phyloP scores from a whole-genome alignment of 305 asterid species.

The Plantago lanceolata region DNA sequence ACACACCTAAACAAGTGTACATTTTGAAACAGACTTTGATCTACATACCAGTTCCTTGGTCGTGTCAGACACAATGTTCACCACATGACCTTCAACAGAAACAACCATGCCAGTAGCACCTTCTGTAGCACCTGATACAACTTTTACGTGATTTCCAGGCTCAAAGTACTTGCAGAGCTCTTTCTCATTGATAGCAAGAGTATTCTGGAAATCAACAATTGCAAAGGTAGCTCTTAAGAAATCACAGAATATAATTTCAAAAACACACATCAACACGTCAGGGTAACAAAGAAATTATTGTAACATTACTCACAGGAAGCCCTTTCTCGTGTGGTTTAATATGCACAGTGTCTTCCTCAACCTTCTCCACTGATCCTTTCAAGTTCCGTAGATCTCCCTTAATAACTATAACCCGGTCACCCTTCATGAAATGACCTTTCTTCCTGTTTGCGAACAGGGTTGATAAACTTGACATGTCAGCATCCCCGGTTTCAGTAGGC shows the following conservation, averaged over 20 bases:
- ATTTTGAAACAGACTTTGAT: background rate
- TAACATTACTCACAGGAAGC: conserved; percentile 55
- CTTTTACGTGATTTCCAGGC: conserved; percentile 92
- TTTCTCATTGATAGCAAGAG: conserved; percentile 72
- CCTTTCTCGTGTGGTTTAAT: conserved; percentile 75
- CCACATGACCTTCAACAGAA: conserved; percentile 92
- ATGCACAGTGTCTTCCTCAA: conserved; percentile 90
- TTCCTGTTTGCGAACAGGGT: conserved; percentile 78
- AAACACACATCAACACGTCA: conserved; percentile 1
- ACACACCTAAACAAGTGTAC: background rate
- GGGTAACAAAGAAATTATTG: conserved; percentile 10
- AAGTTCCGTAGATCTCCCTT: conserved; percentile 89
- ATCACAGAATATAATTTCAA: conserved; percentile 11
- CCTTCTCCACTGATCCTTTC: conserved; percentile 90
- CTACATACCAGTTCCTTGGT: conserved; percentile 81
- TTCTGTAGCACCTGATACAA: conserved; percentile 83
- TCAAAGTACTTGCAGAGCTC: conserved; percentile 95
- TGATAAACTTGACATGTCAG: conserved; percentile 72
- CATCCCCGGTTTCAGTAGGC: conserved; percentile 73
- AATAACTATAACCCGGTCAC: conserved; percentile 81
- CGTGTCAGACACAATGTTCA: conserved; percentile 88
- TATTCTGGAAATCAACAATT: conserved; percentile 40
- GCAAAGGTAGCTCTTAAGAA: conserved; percentile 11
- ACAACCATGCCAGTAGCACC: conserved; percentile 99
- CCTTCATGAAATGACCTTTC: conserved; percentile 91